Evolutionary conservation across 1,139 yeast species (phyloP), one percentile per base, ranked within the genome.

Genomic region (Lizanozyma gosingica): DNA sequence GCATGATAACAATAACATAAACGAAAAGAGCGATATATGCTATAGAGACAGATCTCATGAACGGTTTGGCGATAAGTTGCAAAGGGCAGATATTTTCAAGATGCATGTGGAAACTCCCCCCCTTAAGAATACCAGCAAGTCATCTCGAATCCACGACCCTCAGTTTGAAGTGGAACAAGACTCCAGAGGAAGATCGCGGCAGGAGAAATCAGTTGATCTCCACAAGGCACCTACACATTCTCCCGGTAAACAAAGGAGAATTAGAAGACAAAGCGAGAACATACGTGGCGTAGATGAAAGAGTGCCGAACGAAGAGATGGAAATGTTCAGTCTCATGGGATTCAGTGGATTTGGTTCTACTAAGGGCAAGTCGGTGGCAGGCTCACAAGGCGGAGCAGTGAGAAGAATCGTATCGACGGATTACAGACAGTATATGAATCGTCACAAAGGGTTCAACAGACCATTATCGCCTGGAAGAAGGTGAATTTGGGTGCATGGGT

Each of bases 371-470:
- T 77, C 77, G 41, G 80, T 76, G 3, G 59, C 57, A 38, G 82
- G 78, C 2, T 57, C 73, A 2, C 70, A 73, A 43, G 70, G 69
- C 4, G 78, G 77, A 14, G 71, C 67, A 0, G 68, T 65, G 0
- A 63, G 66, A 35, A 65, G 61, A 45, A 65, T 67, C 36, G 65
- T 65, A 41, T 63, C 65, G 39, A 59, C 77, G 1, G 70, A 69
- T 37, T 80, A 74, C 53, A 67, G 87, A 43, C 87, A 80, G 58
- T 81, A 80, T 48, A 79, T 81, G 80, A 80, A 80, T 53, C 62
- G 85, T 35, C 63, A 59, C 8, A 74, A 74, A 42, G 84, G 84
- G 1, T 79, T 77, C 55, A 80, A 78, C 49, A 60, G 85, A 42
- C 73, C 78, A 1, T 55, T 80, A 39, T 78, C 83, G 14, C 83